Evolutionary conservation across 2,329 filamentous ascomycete species (phyloP).

Genomic region (Colletotrichum sp.): DNA sequence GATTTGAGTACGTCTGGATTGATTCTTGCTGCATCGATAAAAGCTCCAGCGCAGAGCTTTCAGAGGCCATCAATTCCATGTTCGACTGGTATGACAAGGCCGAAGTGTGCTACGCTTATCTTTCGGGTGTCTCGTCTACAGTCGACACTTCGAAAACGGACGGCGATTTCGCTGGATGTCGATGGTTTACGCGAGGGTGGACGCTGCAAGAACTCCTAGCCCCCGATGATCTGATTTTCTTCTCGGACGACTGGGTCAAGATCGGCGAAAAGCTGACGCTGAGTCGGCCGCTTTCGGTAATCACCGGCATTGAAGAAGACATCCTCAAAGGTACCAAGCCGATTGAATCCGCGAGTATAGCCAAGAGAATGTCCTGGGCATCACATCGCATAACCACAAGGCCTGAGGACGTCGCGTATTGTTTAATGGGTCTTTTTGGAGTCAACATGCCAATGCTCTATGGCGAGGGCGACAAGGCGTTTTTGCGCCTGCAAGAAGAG

Average conservation of each 20-base stretch:
- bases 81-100: slow-evolving; percentile 15
- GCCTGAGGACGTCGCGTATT: background rate
- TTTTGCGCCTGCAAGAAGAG: background rate
- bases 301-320: background rate
- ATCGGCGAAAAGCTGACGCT: background rate
- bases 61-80: background rate
- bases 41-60: background rate
- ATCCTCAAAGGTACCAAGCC: background rate
- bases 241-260: background rate
- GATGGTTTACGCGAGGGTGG: background rate
- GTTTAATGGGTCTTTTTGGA: background rate
- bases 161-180: background rate
- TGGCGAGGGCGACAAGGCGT: background rate
- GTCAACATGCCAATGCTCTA: background rate
- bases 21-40: background rate
- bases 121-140: background rate
- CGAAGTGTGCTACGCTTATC: slow-evolving; percentile 8
- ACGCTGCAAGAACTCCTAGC: background rate
- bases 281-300: background rate
- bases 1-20: background rate
- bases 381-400: background rate
- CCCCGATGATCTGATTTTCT: background rate
- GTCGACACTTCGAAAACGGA: background rate
- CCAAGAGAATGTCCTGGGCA: background rate
- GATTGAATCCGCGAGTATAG: background rate